A percentile compares a stretch with the other conserved stretches of the same genome.
Evolutionary conservation across 306 rosid species (phyloP).

Genomic region (Senna siamea): DNA sequence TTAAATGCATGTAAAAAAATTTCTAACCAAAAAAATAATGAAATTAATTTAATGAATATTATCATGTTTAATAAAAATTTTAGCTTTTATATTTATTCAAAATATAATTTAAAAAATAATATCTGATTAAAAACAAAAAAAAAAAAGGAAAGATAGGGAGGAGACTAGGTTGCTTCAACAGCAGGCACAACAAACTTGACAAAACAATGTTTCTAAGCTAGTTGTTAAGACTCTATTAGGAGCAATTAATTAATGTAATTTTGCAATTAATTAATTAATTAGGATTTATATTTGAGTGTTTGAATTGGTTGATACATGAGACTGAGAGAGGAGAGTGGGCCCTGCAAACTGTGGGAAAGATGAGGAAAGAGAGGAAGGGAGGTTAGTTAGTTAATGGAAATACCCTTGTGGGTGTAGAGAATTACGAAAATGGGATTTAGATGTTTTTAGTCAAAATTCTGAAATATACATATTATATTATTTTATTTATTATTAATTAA

Average conservation of each 20-base stretch:
- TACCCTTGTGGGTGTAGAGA: constrained; percentile 42
- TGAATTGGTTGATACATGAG: constrained; percentile 48
- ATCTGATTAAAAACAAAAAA: background rate
- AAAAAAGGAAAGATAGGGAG: background rate
- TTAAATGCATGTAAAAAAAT: too few relatives aligned
- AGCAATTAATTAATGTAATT: constrained; percentile 31
- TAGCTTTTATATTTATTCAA: too few relatives aligned
- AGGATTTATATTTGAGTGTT: constrained; percentile 37
- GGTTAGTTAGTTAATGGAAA: background rate
- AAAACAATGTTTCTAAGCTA: constrained; percentile 35
- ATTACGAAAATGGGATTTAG: constrained; percentile 53
- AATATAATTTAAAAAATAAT: too few relatives aligned
- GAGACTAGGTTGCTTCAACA: constrained; percentile 33
- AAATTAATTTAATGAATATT: too few relatives aligned
- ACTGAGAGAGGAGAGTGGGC: constrained; percentile 56
- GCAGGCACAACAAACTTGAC: constrained; percentile 47
- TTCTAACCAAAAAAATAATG: too few relatives aligned
- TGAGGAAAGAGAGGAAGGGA: constrained; percentile 36
- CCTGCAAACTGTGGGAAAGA: constrained; percentile 37
- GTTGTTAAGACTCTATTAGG: constrained; percentile 22
- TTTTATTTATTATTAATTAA: too few relatives aligned
- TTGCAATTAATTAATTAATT: constrained; percentile 32
- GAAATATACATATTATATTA: too few relatives aligned
- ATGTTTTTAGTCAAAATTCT: too few relatives aligned
- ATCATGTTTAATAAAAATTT: too few relatives aligned